These are phyloP conservation scores for Neocatenulostroma microsporum DNA, from an alignment of 2,329 filamentous ascomycete species.

Conservation along the genomic window DNA sequence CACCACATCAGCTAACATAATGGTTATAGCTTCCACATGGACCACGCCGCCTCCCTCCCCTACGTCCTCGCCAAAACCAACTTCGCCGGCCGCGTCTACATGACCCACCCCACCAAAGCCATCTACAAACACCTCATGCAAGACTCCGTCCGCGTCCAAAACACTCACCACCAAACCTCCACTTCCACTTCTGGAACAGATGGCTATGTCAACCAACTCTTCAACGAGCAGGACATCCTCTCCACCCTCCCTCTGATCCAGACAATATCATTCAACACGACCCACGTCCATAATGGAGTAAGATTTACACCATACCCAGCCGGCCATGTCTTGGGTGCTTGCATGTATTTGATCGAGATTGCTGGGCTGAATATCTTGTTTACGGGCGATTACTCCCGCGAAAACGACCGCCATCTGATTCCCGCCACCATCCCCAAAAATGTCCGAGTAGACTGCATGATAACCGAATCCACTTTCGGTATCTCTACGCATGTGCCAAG, in stretches of 20 bases:
- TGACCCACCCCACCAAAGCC: conserved; percentile 98
- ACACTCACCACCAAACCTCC: conserved; percentile 22
- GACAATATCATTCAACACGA: conserved; percentile 96
- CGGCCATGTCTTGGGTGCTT: conserved; percentile 93
- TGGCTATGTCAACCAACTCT: conserved; percentile 58
- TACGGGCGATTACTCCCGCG: conserved; percentile 93
- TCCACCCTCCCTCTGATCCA: conserved; percentile 92
- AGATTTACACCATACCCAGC: conserved; percentile 95
- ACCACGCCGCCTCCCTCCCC: conserved; percentile 96
- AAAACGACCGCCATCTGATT: conserved; percentile 91
- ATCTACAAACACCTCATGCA: conserved; percentile 99
- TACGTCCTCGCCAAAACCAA: conserved; percentile 98
- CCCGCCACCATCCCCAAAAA: conserved; percentile 83
- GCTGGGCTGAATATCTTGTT: conserved; percentile 95
- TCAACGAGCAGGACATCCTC: conserved; percentile 90
- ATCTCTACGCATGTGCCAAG: conserved; percentile 90
- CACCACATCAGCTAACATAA: conserved; percentile 10
- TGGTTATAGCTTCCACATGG: conserved; percentile 89
- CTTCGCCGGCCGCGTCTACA: conserved; percentile 93
- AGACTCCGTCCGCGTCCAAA: conserved; percentile 83
- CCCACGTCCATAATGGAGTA: conserved; percentile 92
- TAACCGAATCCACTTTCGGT: conserved; percentile 95
- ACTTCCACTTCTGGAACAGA: conserved; percentile 24
- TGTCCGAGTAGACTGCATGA: conserved; percentile 89
- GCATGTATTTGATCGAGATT: conserved; percentile 98